Base-by-base conservation (phyloP, 805 yeast species). In the Suhomyces sp. region DNA sequence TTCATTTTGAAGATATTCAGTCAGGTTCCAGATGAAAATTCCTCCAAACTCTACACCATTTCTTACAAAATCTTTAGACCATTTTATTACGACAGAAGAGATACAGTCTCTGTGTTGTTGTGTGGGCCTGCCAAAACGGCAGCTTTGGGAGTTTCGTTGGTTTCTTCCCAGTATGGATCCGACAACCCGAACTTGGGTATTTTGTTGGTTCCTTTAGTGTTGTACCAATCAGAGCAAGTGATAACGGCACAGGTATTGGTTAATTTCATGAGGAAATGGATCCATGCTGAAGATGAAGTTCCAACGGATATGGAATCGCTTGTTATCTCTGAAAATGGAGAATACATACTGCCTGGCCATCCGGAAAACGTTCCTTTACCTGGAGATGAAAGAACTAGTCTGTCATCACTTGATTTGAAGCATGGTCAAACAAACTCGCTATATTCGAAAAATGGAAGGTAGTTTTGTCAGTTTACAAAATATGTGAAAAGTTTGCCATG, bases 51-150 rank as follows among this genome's bases (percentile, higher is more conserved):
- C 0, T 84, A 85, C 48, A 68, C 47, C 5, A 59, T 56, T 45
- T 41, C 66, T 15, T 74, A 78, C 53, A 57, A 56, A 28, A 19
- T 69, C 2, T 58, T 79, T 39, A 56, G 69, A 36, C 91, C 91
- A 2, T 86, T 84, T 49, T 83, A 82, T 58, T 83, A 83, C 58
- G 69, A 71, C 48, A 75, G 81, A 46, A 58, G 66, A 33, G 95
- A 88, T 51, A 77, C 95, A 0, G 85, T 86, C 22, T 72, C 90
- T 9, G 74, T 88, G 33, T 74, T 88, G 83, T 71, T 87, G 40
- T 86, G 95, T 59, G 95, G 95, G 8, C 91, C 95, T 4, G 95
- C 96, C 2, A 88, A 88, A 58, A 88, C 96, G 1, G 96, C 95
- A 0, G 96, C 96, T 0, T 66, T 88, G 33, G 96, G 96, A 23